Percentiles rank a stretch among this genome's conserved stretches.
Conservation (phyloP, 352 stramenopile species). For the Phytophthora constricta region DNA sequence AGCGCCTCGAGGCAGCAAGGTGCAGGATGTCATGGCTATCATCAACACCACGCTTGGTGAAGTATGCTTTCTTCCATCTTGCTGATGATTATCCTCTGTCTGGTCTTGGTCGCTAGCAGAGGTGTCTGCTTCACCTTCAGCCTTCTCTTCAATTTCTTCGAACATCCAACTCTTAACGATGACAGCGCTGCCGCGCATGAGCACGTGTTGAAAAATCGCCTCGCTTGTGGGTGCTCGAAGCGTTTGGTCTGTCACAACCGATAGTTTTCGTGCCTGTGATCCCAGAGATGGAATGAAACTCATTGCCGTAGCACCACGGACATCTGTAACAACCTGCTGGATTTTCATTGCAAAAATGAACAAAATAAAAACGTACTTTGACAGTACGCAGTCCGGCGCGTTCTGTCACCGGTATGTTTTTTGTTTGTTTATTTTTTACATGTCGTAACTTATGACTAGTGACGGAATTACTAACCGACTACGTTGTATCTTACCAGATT, state of each 20-base stretch:
- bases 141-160: constrained; percentile 24
- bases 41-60: too few relatives aligned
- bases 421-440: neutral
- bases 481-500: constrained; percentile 10
- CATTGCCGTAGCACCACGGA: constrained; percentile 17
- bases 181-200: constrained; percentile 50
- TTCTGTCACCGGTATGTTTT: constrained; percentile 16
- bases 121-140: neutral
- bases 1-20: too few relatives aligned
- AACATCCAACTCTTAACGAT: constrained; percentile 63
- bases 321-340: constrained; percentile 1
- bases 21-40: too few relatives aligned
- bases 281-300: constrained; percentile 41
- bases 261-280: constrained; percentile 57
- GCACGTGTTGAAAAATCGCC: constrained; percentile 65
- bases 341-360: constrained; percentile 17
- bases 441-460: constrained; percentile 1
- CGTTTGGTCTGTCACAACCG: constrained; percentile 66
- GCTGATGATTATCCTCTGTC: constrained; percentile 10
- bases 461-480: neutral
- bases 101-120: neutral
- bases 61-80: too few relatives aligned
- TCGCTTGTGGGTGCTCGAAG: constrained; percentile 56
- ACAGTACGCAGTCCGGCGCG: too few relatives aligned
- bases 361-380: too few relatives aligned